Evolutionary conservation across 306 rosid species (phyloP).

Genomic region (Neltuma alba): DNA sequence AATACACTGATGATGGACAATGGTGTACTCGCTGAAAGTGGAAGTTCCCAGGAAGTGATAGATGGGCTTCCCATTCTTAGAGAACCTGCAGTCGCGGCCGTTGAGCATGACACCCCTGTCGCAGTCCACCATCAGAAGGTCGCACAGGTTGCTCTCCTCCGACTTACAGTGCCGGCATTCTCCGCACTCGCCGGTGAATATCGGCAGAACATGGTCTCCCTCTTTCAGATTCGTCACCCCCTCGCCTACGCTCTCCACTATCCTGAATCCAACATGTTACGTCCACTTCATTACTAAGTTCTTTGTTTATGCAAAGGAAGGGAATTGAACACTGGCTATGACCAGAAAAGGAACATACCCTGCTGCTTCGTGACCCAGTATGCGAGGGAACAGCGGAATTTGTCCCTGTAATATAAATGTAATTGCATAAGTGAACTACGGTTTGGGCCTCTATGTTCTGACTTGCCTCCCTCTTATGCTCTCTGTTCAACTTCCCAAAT

Average conservation of each 20-base stretch:
- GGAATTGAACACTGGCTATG: no score
- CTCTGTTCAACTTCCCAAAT: no score
- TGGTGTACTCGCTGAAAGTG: conserved; percentile 47
- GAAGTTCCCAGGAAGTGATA: conserved; percentile 69
- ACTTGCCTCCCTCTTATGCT: no score
- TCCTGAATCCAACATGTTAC: neutral
- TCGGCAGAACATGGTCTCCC: neutral
- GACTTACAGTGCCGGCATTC: neutral
- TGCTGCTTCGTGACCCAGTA: conserved; percentile 70
- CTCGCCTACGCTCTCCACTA: neutral
- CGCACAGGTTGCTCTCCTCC: neutral
- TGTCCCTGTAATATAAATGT: conserved; percentile 46
- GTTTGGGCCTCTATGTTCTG: no score
- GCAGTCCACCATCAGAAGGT: neutral
- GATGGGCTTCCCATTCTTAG: conserved; percentile 56
- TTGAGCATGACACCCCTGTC: conserved; percentile 30
- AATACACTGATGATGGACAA: neutral
- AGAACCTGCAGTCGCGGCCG: conserved; percentile 54
- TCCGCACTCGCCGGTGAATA: neutral
- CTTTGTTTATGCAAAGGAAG: no score
- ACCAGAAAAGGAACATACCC: conserved; percentile 57
- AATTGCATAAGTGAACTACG: no score
- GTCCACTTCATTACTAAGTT: no score
- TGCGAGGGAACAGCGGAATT: conserved; percentile 63
- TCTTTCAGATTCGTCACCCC: neutral